A percentile compares a stretch with the other conserved stretches of the same genome.
Evolutionary conservation across 169 alveolate species (phyloP).

Genomic region (Eimeria tenella): DNA sequence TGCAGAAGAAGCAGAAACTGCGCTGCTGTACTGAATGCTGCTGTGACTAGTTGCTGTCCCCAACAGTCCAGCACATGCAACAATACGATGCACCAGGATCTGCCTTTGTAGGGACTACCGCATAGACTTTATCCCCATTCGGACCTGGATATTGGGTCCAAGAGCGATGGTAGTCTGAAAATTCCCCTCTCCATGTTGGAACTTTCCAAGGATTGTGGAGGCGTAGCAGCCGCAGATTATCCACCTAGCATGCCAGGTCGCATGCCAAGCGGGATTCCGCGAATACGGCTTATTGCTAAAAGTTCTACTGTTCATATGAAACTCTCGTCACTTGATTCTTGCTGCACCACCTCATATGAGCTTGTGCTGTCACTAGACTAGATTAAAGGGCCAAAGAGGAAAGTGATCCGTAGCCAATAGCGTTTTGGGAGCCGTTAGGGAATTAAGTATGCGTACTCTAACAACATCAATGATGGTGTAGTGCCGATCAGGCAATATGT

Average conservation of each 20-base stretch:
- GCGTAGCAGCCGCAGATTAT: slow-evolving; percentile 56
- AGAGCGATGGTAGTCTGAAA: slow-evolving; percentile 53
- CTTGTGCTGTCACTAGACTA: neutral
- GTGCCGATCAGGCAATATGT: slow-evolving; percentile 43
- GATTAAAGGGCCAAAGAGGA: neutral
- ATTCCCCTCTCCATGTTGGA: slow-evolving; percentile 69
- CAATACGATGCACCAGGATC: neutral
- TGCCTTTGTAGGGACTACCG: no score
- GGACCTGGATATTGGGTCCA: slow-evolving; percentile 76
- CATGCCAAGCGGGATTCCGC: neutral
- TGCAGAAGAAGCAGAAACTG: neutral
- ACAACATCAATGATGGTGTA: slow-evolving; percentile 58
- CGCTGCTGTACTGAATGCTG: neutral
- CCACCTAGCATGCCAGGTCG: neutral
- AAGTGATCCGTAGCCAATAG: neutral
- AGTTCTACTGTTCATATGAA: no score
- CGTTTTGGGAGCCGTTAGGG: neutral
- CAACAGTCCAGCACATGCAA: neutral
- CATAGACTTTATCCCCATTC: neutral
- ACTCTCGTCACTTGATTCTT: neutral
- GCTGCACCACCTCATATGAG: neutral
- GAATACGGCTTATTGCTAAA: neutral
- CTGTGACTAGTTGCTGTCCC: neutral
- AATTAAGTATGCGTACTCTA: neutral
- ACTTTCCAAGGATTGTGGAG: slow-evolving; percentile 75